Evolutionary conservation across 345 rosid species (phyloP).

Genomic region (thale cress (Arabidopsis thaliana)): TAIR10.1 NC_003070.9:22099001-22099500

Average conservation of each 20-base stretch:
- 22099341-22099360: not conserved
- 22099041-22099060: no score
- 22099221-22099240: no score
- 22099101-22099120: no score
- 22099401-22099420: conserved; percentile 40
- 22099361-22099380: conserved; percentile 21
- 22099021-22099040: no score
- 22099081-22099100: no score
- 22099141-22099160: not conserved
- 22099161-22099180: not conserved
- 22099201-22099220: no score
- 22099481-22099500: conserved; percentile 8
- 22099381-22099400: conserved; percentile 19
- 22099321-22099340: not conserved
- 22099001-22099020: no score
- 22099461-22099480: conserved; percentile 25
- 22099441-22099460: conserved; percentile 26
- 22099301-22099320: not conserved
- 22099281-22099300: not conserved
- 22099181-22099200: not conserved
- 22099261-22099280: not conserved
- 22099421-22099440: conserved; percentile 29
- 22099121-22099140: not conserved
- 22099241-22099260: not conserved
- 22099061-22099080: no score